Evolutionary conservation across 257 asterid species (phyloP), one percentile per base, ranked within the genome.

Genomic region (Jacaranda mimosifolia): DNA sequence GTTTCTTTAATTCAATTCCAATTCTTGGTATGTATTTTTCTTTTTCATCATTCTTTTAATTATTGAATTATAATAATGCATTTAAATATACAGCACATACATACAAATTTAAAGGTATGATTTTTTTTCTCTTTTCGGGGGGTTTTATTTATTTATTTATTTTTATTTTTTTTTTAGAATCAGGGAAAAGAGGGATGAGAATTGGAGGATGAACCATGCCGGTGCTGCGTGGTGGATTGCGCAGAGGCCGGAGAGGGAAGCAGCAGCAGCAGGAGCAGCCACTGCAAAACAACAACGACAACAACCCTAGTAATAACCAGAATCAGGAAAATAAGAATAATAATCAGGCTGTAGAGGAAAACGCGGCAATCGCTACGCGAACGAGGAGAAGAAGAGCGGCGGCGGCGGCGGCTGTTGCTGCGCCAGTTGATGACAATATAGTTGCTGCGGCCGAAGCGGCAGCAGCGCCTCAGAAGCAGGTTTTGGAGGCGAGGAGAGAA

Each of bases 151-250:
- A 40, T 40, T 40, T 39, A 39, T 39, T 40, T 40, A 40, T 17
- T 9, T 38, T 39, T 43, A 72, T n/a, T 26, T 43, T 18, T 17
- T 15, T 17, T 55, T 69, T 36, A 74, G 65, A 62, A 49, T 53
- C 69, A 80, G 84, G 83, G 83, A 21, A 72, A 72, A 60, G 80
- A 3, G 86, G 81, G 85, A 85, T 87, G 93, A 78, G 53, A 79
- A 82, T 86, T 81, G 87, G 74, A 86, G 89, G 88, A 91, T 92
- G 97, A 91, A 88, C 82, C 85, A 92, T 92, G 98, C 94, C 94
- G 84, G 93, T 85, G 77, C 80, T 72, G 87, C 95, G 92, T 86
- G 89, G 91, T 49, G 95, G 91, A 87, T 89, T 52, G 81, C 87
- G 96, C 85, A 78, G 95, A 85, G 98, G 94, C 78, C 83, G 96